Evolutionary conservation across 164 flowering plant species (phyloP), one percentile per base, ranked within the genome.

Genomic region (Stephania yunnanensis): DNA sequence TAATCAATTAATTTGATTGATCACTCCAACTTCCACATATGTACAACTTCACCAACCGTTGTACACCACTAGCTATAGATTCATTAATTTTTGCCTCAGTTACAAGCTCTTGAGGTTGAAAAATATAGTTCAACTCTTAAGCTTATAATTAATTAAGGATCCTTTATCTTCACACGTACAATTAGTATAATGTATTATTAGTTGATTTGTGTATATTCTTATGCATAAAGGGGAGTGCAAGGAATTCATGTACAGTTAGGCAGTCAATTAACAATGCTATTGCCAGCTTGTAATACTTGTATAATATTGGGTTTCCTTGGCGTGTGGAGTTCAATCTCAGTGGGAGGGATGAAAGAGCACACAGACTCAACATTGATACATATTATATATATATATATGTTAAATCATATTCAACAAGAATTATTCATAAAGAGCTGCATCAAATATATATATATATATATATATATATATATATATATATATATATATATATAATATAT

Each of bases 301-400:
- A 36, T 69, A 20, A 22, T 53, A 30, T 46, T 15, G 81, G 81
- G 83, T 83, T 86, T 80, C 71, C 86, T 86, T 86, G 75, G 86
- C 89, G 89, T 86, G 86, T 82, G 79, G 83, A 80, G 67, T 80
- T 83, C 83, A 75, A 72, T 73, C 76, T 53, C 55, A 70, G 75
- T 78, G 70, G 73, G 72, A 66, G 19, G 61, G 46, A 36, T 76
- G 73, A 73, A 69, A 52, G 2, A 70, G 17, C 68, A 36, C 25
- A 8, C n/a, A 48, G n/a, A 69, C 25, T 25, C 25, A 25, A 25
- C 20, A 63, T 61, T 65, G 29, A 36, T 36, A 36, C 42, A 36
- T 25, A 25, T 36, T 36, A 36, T 25, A 25, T 25, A 31, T 31
- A 1, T 31, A 31, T 1, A 36, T 36, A 36, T 1, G 45, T 13